Base-by-base conservation (phyloP, 2,329 filamentous ascomycete species). In the Aspergillus glaucus region DNA sequence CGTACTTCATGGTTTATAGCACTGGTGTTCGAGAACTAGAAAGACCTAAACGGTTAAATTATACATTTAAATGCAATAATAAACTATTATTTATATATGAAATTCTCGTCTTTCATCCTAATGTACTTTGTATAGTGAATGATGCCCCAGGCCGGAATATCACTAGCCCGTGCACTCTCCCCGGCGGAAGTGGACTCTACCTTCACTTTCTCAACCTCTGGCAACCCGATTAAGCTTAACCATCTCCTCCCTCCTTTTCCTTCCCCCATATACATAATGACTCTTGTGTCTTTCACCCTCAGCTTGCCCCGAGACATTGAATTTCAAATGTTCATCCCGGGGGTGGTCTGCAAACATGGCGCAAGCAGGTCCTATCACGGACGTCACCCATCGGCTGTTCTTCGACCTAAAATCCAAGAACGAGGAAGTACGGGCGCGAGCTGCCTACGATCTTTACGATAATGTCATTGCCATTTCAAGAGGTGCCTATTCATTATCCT, bases 341-440 rank as follows among this genome's bases (percentile, higher is more conserved):
- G 62, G 58, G 66, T 63, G 61, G 54, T 60, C 59, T 48, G 52
- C 63, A 64, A 71, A 50, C 58, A 75, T 75, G 73, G 70, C 73
- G 62, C 68, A 73, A 70, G 60, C 67, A 68, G 66, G 68, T 63
- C 68, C 70, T 51, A 67, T 69, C 49, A 68, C 66, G 50, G 75
- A 78, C 62, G 65, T 73, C 50, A 71, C 78, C 56, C 77, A 79
- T 64, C 73, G 79, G 62, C 73, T 81, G 57, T 80, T 80, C 59
- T 58, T 68, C 50, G 79, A 82, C 62, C 70, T 82, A 52, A 78
- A 76, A 57, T 81, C 78, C 50, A 81, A 80, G 66, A 74, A 74
- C 55, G 72, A 76, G 52, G 74, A 76, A 53, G 66, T 63, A 47
- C 69, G 72, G 51, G 71, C 74, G 59, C 70, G 71, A 66, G 74